phyloP scores from a whole-genome alignment of 2,329 filamentous ascomycete genomes.

The Gaeumannomyces tritici region DNA sequence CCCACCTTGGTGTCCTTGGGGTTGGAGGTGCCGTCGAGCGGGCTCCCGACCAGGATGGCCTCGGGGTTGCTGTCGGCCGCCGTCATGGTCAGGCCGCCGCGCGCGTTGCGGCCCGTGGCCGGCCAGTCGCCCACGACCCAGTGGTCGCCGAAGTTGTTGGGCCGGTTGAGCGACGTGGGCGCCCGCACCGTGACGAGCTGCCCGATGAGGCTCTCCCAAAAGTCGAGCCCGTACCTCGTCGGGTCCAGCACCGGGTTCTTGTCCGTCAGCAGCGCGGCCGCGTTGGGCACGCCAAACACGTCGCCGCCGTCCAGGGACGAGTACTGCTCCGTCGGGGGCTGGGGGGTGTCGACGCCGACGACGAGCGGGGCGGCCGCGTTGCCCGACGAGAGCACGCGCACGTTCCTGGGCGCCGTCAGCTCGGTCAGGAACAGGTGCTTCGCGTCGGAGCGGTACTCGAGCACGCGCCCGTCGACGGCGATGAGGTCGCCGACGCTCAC shows the following conservation, averaged over 20 bases:
- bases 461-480: conserved; percentile 47
- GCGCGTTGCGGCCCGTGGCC: conserved; percentile 50
- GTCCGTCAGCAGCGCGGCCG: conserved; percentile 43
- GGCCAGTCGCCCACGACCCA: conserved; percentile 60
- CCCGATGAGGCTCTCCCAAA: conserved; percentile 61
- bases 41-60: conserved; percentile 53
- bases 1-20: conserved; percentile 51
- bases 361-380: conserved; percentile 33
- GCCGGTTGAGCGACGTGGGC: conserved; percentile 46
- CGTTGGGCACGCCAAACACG: conserved; percentile 57
- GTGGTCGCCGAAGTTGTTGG: conserved; percentile 57
- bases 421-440: conserved; percentile 49
- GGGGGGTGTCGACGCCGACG: conserved; percentile 46
- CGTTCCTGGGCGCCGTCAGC: conserved; percentile 22
- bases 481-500: conserved; percentile 53
- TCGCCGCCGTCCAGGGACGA: conserved; percentile 55
- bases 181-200: conserved; percentile 56
- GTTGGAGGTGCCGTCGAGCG: conserved; percentile 56
- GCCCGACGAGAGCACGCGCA: conserved; percentile 2
- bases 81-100: conserved; percentile 56
- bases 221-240: conserved; percentile 55
- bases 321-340: conserved; percentile 52
- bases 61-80: conserved; percentile 59
- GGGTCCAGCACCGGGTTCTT: conserved; percentile 54
- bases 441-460: conserved; percentile 42